These are phyloP conservation scores for Sonneratia caseolaris DNA, from an alignment of 345 rosid genomes.

Conservation along the genomic window DNA sequence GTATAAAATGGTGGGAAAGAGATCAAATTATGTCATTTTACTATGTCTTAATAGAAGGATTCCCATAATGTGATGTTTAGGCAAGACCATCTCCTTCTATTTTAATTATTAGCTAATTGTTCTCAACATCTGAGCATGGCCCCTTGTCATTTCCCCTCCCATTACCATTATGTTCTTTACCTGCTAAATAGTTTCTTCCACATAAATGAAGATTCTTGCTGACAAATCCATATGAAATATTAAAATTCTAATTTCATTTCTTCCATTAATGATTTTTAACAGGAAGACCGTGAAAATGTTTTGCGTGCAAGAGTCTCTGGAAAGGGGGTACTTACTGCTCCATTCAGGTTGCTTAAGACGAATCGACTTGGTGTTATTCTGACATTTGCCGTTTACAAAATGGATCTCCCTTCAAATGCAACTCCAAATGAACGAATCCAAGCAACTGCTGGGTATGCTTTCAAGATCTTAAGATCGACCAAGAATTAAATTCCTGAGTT, in stretches of 20 bases:
- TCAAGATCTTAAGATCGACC: background rate
- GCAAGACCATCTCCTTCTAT: too few species aligned
- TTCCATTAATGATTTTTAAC: constrained; percentile 9
- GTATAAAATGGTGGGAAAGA: too few species aligned
- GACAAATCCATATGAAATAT: background rate
- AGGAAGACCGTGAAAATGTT: constrained; percentile 92
- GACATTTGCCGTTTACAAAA: constrained; percentile 86
- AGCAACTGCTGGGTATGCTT: constrained; percentile 70
- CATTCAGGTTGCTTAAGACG: constrained; percentile 76
- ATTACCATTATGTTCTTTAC: too few species aligned
- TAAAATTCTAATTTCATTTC: background rate
- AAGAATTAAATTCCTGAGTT: background rate
- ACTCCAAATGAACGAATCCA: constrained; percentile 70
- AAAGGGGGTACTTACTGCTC: constrained; percentile 92
- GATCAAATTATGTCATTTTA: too few species aligned
- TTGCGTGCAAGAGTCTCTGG: constrained; percentile 79
- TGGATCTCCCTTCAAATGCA: constrained; percentile 72
- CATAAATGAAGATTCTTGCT: background rate
- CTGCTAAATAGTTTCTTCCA: background rate
- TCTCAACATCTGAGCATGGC: too few species aligned
- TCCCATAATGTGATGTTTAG: too few species aligned
- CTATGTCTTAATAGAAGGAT: too few species aligned
- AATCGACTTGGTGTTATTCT: constrained; percentile 89
- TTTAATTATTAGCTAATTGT: too few species aligned
- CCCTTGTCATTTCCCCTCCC: too few species aligned